Evolutionary conservation across 139 green algal species (phyloP), one percentile per base, ranked within the genome.

Genomic region (Deuterostichococcus epilithicus): DNA sequence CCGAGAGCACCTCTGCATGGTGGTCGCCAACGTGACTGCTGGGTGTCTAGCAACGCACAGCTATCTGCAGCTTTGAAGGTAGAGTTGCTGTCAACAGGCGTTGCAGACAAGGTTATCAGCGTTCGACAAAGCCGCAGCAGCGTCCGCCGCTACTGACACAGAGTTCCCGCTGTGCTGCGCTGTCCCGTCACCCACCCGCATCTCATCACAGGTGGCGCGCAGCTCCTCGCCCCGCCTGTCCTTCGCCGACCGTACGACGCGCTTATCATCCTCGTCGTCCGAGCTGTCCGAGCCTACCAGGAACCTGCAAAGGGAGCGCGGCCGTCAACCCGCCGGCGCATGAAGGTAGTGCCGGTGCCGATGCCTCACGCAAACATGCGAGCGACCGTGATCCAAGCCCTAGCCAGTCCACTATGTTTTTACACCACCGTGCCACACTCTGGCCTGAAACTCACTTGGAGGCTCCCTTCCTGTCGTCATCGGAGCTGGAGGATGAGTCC

Each of bases 191-290:
- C 68, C 4, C 75, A 95, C 90, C 84, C 90, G 84, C 70, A 98
- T 96, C 65, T 98, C 93, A 34, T 96, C 91, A 71, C 89, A 94
- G 26, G 86, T 90, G 18, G 84, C 44, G 6, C 67, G 39, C 77
- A 99, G 85, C 80, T 98, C 95, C 25, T 92, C 94, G 45, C 91
- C 89, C 0, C 92, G 83, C 83, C 96, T 94, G 82, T 97, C 93
- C 80, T 96, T 96, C 36, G 91, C 91, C 42, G 77, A 89, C 45
- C 88, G 78, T 39, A 98, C 90, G 30, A 97, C 90, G n/a, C 87
- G 88, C 58, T 89, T 84, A 75, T 93, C 92, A 66, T 94, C 86
- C 35, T 95, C 89, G 52, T 63, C 52, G 26, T 85, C 92, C 69
- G 97, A 92, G 18, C 81, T 90, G 67, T 95, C 92, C 4, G 84